Base-by-base conservation (phyloP, 2,329 filamentous ascomycete species). In the Pseudogymnoascus sp. region DNA sequence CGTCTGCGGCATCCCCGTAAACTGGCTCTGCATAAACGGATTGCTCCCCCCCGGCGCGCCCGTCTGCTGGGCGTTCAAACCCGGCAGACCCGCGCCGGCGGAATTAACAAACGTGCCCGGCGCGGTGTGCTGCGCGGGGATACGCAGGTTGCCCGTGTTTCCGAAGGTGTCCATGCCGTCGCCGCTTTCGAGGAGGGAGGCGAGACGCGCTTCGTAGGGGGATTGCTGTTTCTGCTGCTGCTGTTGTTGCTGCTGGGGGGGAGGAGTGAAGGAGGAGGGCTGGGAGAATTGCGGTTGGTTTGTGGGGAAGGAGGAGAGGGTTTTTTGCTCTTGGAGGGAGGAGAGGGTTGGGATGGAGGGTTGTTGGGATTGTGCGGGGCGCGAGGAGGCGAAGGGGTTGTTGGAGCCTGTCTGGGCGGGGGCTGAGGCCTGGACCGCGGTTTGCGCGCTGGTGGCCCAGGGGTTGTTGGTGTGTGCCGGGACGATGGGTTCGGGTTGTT, bases 131-230 rank as follows among this genome's bases (percentile, higher is more conserved):
- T 99, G 94, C 2, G 94, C 87, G 1, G 94, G 94, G 65, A 99
- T 96, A 74, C 94, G 91, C 54, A 96, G 81, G 65, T 97, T 90
- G 67, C 94, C 94, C n/a, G 90, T 90, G 73, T 99, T 99, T 66
- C 94, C 94, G 72, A 95, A 99, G 0, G 94, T 99, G 72, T 99
- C 94, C 79, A 95, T 89, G 22, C 94, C 94, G 62, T 99, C 94
- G 65, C 94, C 92, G 22, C 82, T 85, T 2, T 91, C 83, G 47
- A 99, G 84, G 34, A 99, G 84, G 1, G 89, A 83, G 72, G 97
- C 97, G 66, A 99, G 87, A 70, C 84, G 88, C 20, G 88, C 85
- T 71, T 86, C 82, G 73, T 86, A 85, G 71, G 84, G 82, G 68
- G 74, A 84, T 66, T 85, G 69, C 64, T 82, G 79, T 69, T 77